Evolutionary conservation across 257 asterid species (phyloP).

Genomic region (Echites panduratus): DNA sequence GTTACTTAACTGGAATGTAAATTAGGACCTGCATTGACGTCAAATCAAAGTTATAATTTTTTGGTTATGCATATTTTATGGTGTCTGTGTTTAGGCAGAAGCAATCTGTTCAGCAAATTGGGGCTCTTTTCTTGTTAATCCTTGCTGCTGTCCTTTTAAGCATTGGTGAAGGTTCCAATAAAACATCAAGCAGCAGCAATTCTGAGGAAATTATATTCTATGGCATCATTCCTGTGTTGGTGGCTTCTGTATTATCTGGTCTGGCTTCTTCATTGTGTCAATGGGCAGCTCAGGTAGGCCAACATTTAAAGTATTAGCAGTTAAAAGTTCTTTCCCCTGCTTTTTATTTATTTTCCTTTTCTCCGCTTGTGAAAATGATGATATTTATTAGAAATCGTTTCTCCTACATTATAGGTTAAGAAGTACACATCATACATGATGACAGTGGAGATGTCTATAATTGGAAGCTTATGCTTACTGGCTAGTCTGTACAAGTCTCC

Average conservation of each 20-base stretch:
- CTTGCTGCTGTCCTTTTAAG: constrained; percentile 85
- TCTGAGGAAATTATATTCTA: constrained; percentile 68
- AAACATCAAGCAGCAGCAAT: constrained; percentile 47
- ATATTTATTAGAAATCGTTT: background rate
- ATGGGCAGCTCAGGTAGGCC: constrained; percentile 93
- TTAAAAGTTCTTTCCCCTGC: background rate
- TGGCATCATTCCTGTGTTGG: constrained; percentile 82
- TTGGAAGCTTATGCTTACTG: constrained; percentile 88
- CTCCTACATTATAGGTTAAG: constrained; percentile 54
- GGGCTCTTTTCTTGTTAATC: constrained; percentile 87
- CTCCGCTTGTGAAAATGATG: background rate
- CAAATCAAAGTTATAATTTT: background rate
- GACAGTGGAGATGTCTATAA: constrained; percentile 95
- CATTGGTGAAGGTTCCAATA: constrained; percentile 91
- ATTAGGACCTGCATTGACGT: background rate
- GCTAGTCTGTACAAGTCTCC: constrained; percentile 87
- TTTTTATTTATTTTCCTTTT: constrained; percentile 15
- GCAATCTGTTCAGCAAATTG: constrained; percentile 86
- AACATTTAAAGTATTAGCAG: background rate
- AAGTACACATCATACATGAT: constrained; percentile 82
- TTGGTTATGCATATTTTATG: background rate
- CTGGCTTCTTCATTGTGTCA: constrained; percentile 96
- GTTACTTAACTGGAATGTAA: background rate
- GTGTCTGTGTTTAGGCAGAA: constrained; percentile 49
- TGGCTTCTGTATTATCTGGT: constrained; percentile 95